Base-by-base conservation (phyloP, 139 green algal species). In the Trebouxia sp. region DNA sequence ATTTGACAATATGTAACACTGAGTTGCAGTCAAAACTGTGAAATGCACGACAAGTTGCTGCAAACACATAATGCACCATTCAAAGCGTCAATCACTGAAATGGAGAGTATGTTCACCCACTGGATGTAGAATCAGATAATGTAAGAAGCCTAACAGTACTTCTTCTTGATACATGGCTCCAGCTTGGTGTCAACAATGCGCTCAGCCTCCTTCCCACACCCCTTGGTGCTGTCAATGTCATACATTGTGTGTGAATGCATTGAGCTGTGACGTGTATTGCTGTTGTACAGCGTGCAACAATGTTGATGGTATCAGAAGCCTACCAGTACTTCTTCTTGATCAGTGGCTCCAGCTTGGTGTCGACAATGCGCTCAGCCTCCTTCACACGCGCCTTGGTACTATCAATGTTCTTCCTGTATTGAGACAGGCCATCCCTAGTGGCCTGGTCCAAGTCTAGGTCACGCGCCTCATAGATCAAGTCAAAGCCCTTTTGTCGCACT, bases 381-480 rank as follows among this genome's bases (percentile, higher is more conserved):
- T 86, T 86, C n/a, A 95, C 85, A 82, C 94, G 92, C 17, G 80
- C 74, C 89, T 94, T 96, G 80, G 91, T 94, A 28, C 58, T 83
- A 0, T 83, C 85, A 30, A 96, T 50, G 86, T 84, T 80, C 65
- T 42, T 65, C 9, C 82, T 62, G 76, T 85, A 83, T 82, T 97
- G 90, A 80, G 81, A 85, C 4, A 96, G 26, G 56, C 94, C 94
- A 80, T 98, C 93, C 58, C 94, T 89, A 38, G 76, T 42, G 37
- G 28, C 56, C 89, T 97, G 90, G 78, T 87, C 69, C 76, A 97
- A 86, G 85, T 94, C 86, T 50, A 95, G 85, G 76, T 98, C 94
- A 62, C 95, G 94, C 10, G 94, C 94, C 92, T 97, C 93, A 81
- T 98, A 98, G 89, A 98, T 98, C 62, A 97, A 72, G 83, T 98